These are phyloP conservation scores for Thalassiosira mediterranea DNA, from an alignment of 352 stramenopile species.

Conservation along the genomic window DNA sequence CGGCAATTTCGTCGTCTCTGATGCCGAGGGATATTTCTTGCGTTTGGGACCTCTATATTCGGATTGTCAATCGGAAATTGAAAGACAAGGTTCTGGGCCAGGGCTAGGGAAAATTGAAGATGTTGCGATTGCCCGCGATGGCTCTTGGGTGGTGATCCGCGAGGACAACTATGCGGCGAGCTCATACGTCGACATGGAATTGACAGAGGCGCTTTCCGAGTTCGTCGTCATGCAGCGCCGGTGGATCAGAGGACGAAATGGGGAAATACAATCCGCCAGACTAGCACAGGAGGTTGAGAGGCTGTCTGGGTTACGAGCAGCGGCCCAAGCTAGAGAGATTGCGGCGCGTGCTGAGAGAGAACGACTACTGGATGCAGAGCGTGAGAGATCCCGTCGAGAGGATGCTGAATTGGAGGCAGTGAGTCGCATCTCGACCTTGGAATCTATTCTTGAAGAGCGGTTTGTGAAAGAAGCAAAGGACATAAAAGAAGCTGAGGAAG, in stretches of 20 bases:
- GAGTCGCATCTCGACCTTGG: constrained; percentile 11
- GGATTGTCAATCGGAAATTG: background rate
- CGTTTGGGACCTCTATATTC: background rate
- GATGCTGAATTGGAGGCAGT: constrained; percentile 2
- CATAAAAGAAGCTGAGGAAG: constrained; percentile 6
- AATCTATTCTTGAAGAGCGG: constrained; percentile 9
- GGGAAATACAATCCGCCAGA: background rate
- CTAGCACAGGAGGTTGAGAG: background rate
- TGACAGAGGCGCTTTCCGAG: constrained; percentile 2
- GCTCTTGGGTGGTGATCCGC: constrained; percentile 30
- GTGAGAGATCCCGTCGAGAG: background rate
- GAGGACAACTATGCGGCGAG: constrained; percentile 10
- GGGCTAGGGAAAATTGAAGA: constrained; percentile 17
- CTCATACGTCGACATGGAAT: constrained; percentile 5
- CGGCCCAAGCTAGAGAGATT: background rate
- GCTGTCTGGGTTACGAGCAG: background rate
- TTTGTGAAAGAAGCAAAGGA: constrained; percentile 11
- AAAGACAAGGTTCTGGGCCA: constrained; percentile 1
- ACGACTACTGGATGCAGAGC: background rate
- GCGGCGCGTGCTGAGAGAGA: background rate
- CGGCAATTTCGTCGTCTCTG: constrained; percentile 19
- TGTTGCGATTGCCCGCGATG: constrained; percentile 20
- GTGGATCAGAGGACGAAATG: background rate
- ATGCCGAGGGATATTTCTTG: constrained; percentile 21
- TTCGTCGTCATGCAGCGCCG: constrained; percentile 1